Conservation (phyloP, 139 green algal genomes). For the Chlamydomonas eustigma region DNA sequence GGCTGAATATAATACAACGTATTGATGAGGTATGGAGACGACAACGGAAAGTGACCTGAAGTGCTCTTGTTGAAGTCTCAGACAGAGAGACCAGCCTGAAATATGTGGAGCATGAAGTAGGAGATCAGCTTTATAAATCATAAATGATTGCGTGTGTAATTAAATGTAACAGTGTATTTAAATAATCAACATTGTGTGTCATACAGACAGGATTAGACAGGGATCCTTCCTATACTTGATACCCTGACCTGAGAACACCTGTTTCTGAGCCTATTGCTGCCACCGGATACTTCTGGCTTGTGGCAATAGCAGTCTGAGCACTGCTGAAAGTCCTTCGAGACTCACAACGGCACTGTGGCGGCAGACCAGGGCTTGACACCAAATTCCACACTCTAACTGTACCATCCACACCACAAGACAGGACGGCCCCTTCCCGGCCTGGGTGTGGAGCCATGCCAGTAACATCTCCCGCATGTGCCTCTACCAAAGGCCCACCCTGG, state of each 20-base stretch:
- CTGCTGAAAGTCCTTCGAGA: constrained; percentile 19
- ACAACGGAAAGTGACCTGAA: constrained; percentile 24
- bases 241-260: constrained; percentile 40
- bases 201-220: no score
- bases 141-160: no score
- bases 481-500: constrained; percentile 7
- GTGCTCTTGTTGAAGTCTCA: background rate
- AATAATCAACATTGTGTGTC: no score
- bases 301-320: constrained; percentile 13
- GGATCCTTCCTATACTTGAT: background rate
- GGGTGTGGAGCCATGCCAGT: constrained; percentile 30
- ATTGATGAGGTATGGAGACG: constrained; percentile 24
- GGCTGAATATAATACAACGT: constrained; percentile 17
- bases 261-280: constrained; percentile 36
- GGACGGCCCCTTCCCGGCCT: constrained; percentile 10
- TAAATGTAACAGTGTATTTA: no score
- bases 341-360: constrained; percentile 2
- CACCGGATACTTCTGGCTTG: constrained; percentile 1
- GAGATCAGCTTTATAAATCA: no score
- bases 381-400: constrained; percentile 35
- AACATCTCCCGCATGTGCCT: constrained; percentile 34
- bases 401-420: constrained; percentile 38
- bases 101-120: no score
- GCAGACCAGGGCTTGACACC: no score
- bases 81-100: constrained; percentile 30